These are phyloP conservation scores for Hibiscus syriacus DNA, from an alignment of 345 rosid genomes.

Conservation along the genomic window DNA sequence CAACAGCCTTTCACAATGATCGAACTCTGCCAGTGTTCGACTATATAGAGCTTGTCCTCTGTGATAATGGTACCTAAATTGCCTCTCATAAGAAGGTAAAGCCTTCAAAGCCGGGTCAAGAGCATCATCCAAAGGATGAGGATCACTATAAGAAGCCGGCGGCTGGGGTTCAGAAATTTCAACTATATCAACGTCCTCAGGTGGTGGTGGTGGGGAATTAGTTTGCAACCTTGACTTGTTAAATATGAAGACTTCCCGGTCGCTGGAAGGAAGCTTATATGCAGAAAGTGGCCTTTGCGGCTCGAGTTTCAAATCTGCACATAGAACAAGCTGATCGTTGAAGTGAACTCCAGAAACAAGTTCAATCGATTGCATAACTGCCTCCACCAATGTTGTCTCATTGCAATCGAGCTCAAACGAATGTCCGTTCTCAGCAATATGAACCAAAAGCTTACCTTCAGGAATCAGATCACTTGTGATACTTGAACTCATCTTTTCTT, in stretches of 20 bases:
- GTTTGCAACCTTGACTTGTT: conserved; percentile 68
- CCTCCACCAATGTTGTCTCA: conserved; percentile 59
- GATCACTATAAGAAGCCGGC: conserved; percentile 39
- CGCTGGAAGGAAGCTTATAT: conserved; percentile 67
- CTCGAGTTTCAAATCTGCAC: conserved; percentile 76
- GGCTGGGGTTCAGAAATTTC: conserved; percentile 54
- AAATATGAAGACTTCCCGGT: conserved; percentile 65
- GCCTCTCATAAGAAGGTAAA: conserved; percentile 84
- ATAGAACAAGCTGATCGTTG: conserved; percentile 80
- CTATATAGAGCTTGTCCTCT: conserved; percentile 49
- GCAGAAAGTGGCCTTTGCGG: conserved; percentile 64
- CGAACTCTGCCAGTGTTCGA: conserved; percentile 47
- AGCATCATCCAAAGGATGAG: conserved; percentile 83
- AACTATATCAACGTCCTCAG: conserved; percentile 43
- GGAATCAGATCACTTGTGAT: conserved; percentile 39
- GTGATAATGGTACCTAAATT: conserved; percentile 67
- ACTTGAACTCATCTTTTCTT: conserved; percentile 63
- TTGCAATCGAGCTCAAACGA: conserved; percentile 63
- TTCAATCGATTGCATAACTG: conserved; percentile 63
- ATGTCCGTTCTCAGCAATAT: conserved; percentile 83
- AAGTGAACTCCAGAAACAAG: conserved; percentile 45
- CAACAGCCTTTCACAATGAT: conserved; percentile 57
- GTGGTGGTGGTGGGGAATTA: conserved; percentile 54
- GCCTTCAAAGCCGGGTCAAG: conserved; percentile 92
- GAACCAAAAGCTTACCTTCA: conserved; percentile 68